Evolutionary conservation across 1,284 basidiomycete species (phyloP).

Genomic region (Ustilago sp.): DNA sequence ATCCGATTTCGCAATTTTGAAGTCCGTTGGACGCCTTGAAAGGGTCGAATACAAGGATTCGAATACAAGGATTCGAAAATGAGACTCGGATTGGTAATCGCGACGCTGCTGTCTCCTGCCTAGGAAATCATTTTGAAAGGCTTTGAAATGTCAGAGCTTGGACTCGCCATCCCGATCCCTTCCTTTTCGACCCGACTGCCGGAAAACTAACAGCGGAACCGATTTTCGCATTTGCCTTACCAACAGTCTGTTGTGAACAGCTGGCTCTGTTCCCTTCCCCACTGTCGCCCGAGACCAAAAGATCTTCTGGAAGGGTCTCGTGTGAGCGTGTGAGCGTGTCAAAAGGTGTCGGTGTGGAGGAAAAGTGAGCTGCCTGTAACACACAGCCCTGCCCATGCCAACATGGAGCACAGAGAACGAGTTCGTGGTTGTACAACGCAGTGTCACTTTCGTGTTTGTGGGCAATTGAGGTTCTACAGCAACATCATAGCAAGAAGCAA

Average conservation of each 20-base stretch:
- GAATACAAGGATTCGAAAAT: not conserved
- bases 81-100: conserved; percentile 31
- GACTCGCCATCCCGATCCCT: conserved; percentile 28
- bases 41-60: not conserved
- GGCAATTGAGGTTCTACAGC: too few species aligned
- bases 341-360: conserved; percentile 1
- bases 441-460: not conserved
- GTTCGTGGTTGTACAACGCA: conserved; percentile 11
- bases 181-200: conserved; percentile 10
- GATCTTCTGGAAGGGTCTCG: conserved; percentile 16
- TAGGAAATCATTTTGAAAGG: not conserved
- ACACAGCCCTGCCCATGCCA: conserved; percentile 27
- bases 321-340: not conserved
- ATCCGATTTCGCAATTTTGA: not conserved
- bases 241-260: too few species aligned
- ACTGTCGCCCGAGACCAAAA: conserved; percentile 26
- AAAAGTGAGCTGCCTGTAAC: conserved; percentile 8
- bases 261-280: not conserved
- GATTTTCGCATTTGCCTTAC: conserved; percentile 7
- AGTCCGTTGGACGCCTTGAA: not conserved
- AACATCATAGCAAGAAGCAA: not conserved
- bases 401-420: not conserved
- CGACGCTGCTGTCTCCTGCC: conserved; percentile 18
- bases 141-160: conserved; percentile 21
- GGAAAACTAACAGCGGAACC: conserved; percentile 17